Conservation (phyloP, 169 alveolate genomes). For the Eimeria sp. region DNA sequence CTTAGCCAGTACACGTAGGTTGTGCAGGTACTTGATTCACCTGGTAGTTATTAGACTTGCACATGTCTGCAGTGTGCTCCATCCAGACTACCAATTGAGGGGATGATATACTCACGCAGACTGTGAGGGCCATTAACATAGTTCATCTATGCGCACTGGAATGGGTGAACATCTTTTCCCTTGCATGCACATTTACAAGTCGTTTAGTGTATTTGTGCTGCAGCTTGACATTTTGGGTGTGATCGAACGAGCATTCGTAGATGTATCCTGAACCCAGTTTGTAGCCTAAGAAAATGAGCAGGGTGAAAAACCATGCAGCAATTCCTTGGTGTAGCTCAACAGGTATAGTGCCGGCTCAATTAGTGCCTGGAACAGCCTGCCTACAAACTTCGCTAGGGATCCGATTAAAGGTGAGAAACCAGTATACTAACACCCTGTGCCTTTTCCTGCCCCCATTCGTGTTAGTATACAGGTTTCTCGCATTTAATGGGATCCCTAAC, state of each 20-base stretch:
- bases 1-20: neutral
- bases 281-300: neutral
- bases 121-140: neutral
- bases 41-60: neutral
- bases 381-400: no score
- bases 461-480: neutral
- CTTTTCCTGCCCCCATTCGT: no score
- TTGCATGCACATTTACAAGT: neutral
- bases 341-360: no score
- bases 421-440: no score
- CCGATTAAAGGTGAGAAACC: no score
- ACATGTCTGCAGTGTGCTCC: neutral
- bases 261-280: neutral
- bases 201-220: neutral
- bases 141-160: neutral
- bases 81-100: neutral
- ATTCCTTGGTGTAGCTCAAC: no score
- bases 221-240: neutral
- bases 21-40: neutral
- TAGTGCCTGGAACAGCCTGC: no score
- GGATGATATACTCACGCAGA: neutral
- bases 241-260: no score
- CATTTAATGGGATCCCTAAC: neutral
- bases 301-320: no score
- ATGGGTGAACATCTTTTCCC: neutral